phyloP scores from a whole-genome alignment of 2,329 filamentous ascomycete species.

The Xylariales sp. region DNA sequence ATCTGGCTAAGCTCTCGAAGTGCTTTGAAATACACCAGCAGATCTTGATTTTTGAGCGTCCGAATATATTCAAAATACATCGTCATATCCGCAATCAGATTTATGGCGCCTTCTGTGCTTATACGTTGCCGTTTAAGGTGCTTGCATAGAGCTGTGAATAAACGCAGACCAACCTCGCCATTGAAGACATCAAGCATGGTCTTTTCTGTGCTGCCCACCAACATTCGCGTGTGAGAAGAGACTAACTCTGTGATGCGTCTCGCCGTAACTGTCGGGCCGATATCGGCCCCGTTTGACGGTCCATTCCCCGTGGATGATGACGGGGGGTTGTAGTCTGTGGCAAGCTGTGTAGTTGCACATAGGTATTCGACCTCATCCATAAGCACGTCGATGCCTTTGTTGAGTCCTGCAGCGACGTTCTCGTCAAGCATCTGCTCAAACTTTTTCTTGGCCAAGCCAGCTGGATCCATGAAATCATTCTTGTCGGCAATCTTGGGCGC shows the following conservation, averaged over 20 bases:
- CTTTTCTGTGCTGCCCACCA: conserved; percentile 95
- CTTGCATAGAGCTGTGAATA: conserved; percentile 94
- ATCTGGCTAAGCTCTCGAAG: conserved; percentile 94
- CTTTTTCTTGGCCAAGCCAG: conserved; percentile 94
- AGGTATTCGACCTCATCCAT: conserved; percentile 99
- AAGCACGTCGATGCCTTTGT: conserved; percentile 97
- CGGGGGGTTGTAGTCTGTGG: conserved; percentile 89
- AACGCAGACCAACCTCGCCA: conserved; percentile 91
- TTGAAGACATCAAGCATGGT: conserved; percentile 99
- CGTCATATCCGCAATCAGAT: conserved; percentile 96
- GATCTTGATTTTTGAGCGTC: conserved; percentile 82
- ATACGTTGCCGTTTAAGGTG: conserved; percentile 96
- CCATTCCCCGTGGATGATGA: conserved; percentile 52
- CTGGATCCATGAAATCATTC: conserved; percentile 93
- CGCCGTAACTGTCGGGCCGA: conserved; percentile 80
- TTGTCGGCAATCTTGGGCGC: conserved; percentile 85
- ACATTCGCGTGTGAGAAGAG: conserved; percentile 89
- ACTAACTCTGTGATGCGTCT: conserved; percentile 85
- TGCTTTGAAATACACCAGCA: conserved; percentile 90
- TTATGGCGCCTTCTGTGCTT: conserved; percentile 88
- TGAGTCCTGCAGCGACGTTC: conserved; percentile 91
- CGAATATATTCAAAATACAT: conserved; percentile 88
- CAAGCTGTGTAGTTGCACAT: conserved; percentile 85
- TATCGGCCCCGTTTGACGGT: conserved; percentile 53
- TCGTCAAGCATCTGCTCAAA: conserved; percentile 99